Base-by-base conservation (phyloP, 2,329 filamentous ascomycete species). In the Monosporascus sp. region DNA sequence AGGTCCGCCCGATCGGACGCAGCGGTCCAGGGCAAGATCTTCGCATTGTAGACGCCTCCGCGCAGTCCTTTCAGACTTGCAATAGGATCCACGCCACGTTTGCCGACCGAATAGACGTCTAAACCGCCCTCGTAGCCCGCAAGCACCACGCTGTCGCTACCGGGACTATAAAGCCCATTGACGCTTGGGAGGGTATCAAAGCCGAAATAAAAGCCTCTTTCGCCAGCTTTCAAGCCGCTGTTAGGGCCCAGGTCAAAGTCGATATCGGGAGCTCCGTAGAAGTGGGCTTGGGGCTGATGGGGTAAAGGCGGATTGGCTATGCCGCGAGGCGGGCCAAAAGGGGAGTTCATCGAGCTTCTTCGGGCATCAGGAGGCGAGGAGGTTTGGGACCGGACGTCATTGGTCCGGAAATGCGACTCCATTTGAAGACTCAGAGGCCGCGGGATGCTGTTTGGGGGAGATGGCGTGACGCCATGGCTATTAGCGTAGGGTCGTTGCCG, bases 91-190 rank as follows among this genome's bases (percentile, higher is more conserved):
- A 90, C 70, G 48, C 87, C 88, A 56, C 85, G 84, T 64, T 87
- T 89, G 44, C 85, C 83, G 31, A 95, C 79, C 20, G 83, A 78
- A 59, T 89, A 86, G 17, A 96, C 80, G 58, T 93, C 87, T 49
- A 97, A 67, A 1, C 86, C 86, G 43, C 90, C 89, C 66, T 96
- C 88, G 60, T 86, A 90, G 1, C 92, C 92, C 8, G 90, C 81
- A 5, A 96, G 70, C 45, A 91, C 75, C 25, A 89, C 83, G 67
- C 87, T 86, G 63, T 88, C 80, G 51, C 73, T 72, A 36, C 74
- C 73, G 52, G 70, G 63, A 17, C 61, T 60, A 50, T 68, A 67
- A 50, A 72, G 68, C 7, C 65, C 62, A 41, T 64, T 61, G 3
- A 70, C 67, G n/a, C 72, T 68, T 2, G 80, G 77, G 44, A 95